Evolutionary conservation across 495 filamentous ascomycete genomes (phyloP), one percentile per base, ranked within the genome.

Genomic region (Haplographium delicatum): DNA sequence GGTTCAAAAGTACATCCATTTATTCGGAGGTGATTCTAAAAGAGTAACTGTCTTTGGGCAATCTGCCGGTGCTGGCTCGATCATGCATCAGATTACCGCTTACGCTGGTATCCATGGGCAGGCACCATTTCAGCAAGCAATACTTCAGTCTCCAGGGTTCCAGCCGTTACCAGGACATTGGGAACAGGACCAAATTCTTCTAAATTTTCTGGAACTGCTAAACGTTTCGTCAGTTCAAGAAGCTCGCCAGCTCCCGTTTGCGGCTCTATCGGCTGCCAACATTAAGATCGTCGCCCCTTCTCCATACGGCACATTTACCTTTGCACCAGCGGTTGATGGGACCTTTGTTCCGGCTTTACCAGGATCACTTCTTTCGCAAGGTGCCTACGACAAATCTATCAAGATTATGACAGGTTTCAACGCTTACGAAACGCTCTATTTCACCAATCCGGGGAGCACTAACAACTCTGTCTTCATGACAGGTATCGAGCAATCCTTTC

Each of bases 31-130:
- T 11, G 81, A 90, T 58, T 72, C 78, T 2, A 56, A 59, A 16
- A 66, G 73, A 43, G 77, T 90, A 27, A 93, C 87, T 1, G 72
- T 89, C 15, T 72, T 78, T 44, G 87, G 87, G 8, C 79, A 88
- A 51, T 85, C 80, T 9, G 83, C 86, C 5, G 86, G 86, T 26
- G 85, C 71, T 7, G 81, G 79, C 1, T 74, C 70, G 0, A 77
- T 87, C 50, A 67, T 86, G 64, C 81, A 85, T 53, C 83, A 85
- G 46, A 71, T 85, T 42, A 81, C 78, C 1, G 72, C 76, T 0
- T 70, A 72, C 49, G 76, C 76, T 25, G 73, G 73, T 5, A 51
- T 51, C 8, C 2, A 48, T 4, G 40, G 51, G 7, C 9, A 24
- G 0, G 31, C 48, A 0, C 56, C 54, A 0, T 65, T 66, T 41